Evolutionary conservation across 371 early-diverging fungal species (phyloP), one percentile per base, ranked within the genome.

Genomic region (Mucor circinelloides): DNA sequence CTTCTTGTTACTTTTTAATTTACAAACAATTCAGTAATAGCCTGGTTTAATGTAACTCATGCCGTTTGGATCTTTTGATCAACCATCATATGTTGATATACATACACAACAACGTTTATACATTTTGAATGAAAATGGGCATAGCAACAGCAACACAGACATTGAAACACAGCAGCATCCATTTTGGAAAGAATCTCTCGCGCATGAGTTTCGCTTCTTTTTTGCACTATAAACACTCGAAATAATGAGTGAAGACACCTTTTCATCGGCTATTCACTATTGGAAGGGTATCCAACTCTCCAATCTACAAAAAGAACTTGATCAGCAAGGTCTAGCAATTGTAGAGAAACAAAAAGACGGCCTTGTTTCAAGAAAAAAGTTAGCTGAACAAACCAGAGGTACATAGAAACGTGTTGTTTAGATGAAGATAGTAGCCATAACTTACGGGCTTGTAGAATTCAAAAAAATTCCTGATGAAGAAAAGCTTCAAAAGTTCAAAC

Each of bases 381-480:
- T 97, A 3, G 94, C 97, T 9, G 96, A 96, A 63, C 86, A 91
- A 70, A 97, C 97, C 46, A 90, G 94, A 87, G 92, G 93, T 91
- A 81, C 23, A 27, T 27, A 25, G 4, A 59, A 57, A 17, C 52
- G 31, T 44, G 15, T 31, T 44, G 15, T 31, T 52, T 52, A 13
- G 27, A 27, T 10, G 15, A 52, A 12, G 25, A 40, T 15, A 40
- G 27, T 23, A 48, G 0, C 27, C 15, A 9, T 25, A 25, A 13
- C 6, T 52, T 52, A 6, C 3, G 7, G 31, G 44, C 10, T 34
- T 62, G 25, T 62, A 91, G 95, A 91, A 27, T 95, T 95, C 69
- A 89, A 88, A 74, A 93, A 90, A 75, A 75, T 89, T 21, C 81
- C 92, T 0, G 93, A 93, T 72, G 91, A 90, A 40, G 88, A 91